Evolutionary conservation across 129 eudicot species (phyloP).

Genomic region (Saussurea involucrata): DNA sequence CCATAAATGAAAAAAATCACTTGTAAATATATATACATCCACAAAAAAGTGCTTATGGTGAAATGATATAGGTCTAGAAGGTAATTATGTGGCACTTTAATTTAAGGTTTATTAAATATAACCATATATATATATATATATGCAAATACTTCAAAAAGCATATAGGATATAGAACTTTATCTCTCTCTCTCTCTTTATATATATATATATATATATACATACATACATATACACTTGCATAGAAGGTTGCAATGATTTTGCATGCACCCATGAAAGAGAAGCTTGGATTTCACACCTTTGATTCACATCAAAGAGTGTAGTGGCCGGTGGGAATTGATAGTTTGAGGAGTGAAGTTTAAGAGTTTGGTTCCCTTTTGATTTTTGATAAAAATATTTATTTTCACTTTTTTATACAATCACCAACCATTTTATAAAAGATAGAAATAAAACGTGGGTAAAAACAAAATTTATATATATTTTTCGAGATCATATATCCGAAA

Average conservation of each 20-base stretch:
- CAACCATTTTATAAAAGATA: background rate
- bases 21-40: background rate
- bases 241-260: slow-evolving; percentile 29
- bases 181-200: too few species aligned
- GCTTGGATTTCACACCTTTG: slow-evolving; percentile 15
- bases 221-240: background rate
- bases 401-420: background rate
- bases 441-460: background rate
- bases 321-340: slow-evolving; percentile 25
- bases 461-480: background rate
- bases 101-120: background rate
- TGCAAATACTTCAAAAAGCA: slow-evolving; percentile 5
- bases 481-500: background rate
- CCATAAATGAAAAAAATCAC: background rate
- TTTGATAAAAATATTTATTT: background rate
- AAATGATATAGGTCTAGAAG: slow-evolving; percentile 19
- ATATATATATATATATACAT: background rate
- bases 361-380: background rate
- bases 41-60: background rate
- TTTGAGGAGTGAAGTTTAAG: slow-evolving; percentile 19
- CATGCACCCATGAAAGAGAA: slow-evolving; percentile 22
- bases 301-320: slow-evolving; percentile 8
- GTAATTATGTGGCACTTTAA: slow-evolving; percentile 13
- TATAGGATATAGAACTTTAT: background rate
- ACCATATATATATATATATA: background rate